A percentile compares a stretch with the other conserved stretches of the same genome.
Evolutionary conservation across 192 early-diverging fungal genomes (phyloP).

Genomic region (Linnemannia hyalina): DNA sequence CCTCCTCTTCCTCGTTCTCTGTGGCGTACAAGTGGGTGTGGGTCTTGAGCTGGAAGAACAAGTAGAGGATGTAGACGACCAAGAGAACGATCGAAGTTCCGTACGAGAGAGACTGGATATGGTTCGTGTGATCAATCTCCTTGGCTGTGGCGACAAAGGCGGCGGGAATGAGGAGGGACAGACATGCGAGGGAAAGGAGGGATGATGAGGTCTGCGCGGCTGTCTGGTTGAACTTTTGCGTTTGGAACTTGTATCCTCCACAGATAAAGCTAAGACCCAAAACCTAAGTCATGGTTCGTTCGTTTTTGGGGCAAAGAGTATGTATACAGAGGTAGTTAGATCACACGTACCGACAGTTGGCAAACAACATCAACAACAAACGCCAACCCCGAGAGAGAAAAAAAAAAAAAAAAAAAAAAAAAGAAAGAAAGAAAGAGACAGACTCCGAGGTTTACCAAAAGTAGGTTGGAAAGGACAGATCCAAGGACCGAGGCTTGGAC

Average conservation of each 20-base stretch:
- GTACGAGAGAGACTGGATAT: constrained; percentile 71
- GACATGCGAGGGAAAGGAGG: constrained; percentile 74
- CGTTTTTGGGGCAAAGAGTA: neutral
- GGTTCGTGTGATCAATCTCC: constrained; percentile 54
- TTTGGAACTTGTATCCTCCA: constrained; percentile 83
- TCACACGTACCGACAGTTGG: neutral
- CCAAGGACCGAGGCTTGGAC: constrained; percentile 93
- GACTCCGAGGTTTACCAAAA: constrained; percentile 64
- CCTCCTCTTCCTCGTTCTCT: constrained; percentile 73
- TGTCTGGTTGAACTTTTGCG: constrained; percentile 78
- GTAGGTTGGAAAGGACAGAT: constrained; percentile 89
- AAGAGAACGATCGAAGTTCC: constrained; percentile 78
- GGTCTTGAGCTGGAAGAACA: constrained; percentile 85
- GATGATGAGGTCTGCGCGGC: constrained; percentile 82
- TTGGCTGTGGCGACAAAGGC: constrained; percentile 61
- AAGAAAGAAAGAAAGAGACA: no score
- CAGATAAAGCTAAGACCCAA: constrained; percentile 89
- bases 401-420: neutral
- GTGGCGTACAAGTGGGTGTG: constrained; percentile 69
- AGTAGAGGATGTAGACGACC: constrained; percentile 73
- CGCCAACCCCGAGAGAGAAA: neutral
- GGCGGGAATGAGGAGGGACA: constrained; percentile 79
- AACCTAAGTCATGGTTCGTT: constrained; percentile 50
- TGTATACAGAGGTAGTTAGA: neutral
- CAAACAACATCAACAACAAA: neutral